Evolutionary conservation across 2,329 filamentous ascomycete species (phyloP).

Genomic region (Byssoonygena ceratinophila): DNA sequence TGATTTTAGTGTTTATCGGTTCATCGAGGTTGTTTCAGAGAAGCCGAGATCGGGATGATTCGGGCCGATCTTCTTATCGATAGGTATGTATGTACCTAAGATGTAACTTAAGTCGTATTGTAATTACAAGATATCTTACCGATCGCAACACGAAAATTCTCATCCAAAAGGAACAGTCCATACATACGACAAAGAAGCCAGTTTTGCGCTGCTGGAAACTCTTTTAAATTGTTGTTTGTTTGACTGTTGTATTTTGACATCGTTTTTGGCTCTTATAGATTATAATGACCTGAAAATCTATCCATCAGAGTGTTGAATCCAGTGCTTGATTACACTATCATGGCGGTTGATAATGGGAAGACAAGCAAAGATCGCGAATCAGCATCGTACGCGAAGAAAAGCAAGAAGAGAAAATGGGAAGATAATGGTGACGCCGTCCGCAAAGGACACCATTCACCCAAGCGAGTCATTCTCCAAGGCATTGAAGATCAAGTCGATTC

Average conservation of each 20-base stretch:
- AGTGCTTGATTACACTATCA: background rate
- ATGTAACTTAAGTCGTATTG: background rate
- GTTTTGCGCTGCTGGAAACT: too few relatives aligned
- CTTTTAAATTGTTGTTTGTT: background rate
- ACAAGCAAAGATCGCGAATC: background rate
- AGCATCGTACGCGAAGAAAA: conserved; percentile 19
- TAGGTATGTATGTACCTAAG: too few relatives aligned
- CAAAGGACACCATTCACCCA: conserved; percentile 6
- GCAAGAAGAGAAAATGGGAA: conserved; percentile 29
- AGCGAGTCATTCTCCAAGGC: conserved; percentile 10
- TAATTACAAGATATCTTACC: conserved; percentile 5
- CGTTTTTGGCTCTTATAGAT: too few relatives aligned
- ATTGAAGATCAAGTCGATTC: conserved; percentile 9
- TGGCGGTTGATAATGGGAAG: background rate
- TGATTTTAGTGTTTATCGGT: too few relatives aligned
- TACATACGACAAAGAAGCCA: too few relatives aligned
- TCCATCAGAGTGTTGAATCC: background rate
- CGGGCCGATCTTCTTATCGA: conserved; percentile 2
- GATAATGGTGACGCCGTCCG: conserved; percentile 16
- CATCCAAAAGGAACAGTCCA: background rate
- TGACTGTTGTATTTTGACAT: background rate
- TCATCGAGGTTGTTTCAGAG: too few relatives aligned
- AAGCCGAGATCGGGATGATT: too few relatives aligned
- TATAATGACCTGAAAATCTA: too few relatives aligned
- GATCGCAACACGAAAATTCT: background rate